Conservation (phyloP, 306 rosid genomes). For the Corylus heterophylla region DNA sequence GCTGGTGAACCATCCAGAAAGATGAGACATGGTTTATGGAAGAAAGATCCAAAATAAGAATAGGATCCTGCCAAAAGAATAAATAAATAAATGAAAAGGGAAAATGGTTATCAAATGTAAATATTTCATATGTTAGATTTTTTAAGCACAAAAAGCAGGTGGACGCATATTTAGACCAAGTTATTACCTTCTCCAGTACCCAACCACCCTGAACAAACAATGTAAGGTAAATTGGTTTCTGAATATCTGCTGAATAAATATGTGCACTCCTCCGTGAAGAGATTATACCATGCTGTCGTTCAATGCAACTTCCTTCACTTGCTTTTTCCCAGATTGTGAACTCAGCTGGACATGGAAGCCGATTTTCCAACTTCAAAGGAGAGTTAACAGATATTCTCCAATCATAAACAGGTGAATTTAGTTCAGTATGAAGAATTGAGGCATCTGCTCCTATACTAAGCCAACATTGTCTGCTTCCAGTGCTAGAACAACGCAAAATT, state of each 20-base stretch:
- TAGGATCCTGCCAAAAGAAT: conserved; percentile 61
- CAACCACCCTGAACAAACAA: conserved; percentile 84
- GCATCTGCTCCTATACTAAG: conserved; percentile 90
- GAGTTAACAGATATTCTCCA: conserved; percentile 86
- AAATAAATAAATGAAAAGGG: conserved; percentile 13
- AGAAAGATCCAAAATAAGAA: conserved; percentile 76
- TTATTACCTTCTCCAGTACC: conserved; percentile 87
- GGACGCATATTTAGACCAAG: conserved; percentile 17
- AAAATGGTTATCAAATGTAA: conserved; percentile 9
- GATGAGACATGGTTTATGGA: conserved; percentile 67
- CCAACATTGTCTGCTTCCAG: conserved; percentile 71
- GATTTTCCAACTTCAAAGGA: conserved; percentile 86
- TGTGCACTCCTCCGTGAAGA: conserved; percentile 75
- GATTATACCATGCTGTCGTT: conserved; percentile 61
- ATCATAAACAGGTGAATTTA: conserved; percentile 90
- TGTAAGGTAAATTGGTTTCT: conserved; percentile 74
- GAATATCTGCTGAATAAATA: conserved; percentile 84
- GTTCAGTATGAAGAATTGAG: conserved; percentile 86
- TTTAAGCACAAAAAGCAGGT: conserved; percentile 1
- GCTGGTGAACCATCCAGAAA: conserved; percentile 88
- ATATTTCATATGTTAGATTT: neutral
- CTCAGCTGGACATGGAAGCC: conserved; percentile 90
- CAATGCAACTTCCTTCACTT: conserved; percentile 65
- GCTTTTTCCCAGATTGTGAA: conserved; percentile 73
- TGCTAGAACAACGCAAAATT: conserved; percentile 67